phyloP scores from a whole-genome alignment of 371 early-diverging fungal genomes.

The Mortierella sp. region DNA sequence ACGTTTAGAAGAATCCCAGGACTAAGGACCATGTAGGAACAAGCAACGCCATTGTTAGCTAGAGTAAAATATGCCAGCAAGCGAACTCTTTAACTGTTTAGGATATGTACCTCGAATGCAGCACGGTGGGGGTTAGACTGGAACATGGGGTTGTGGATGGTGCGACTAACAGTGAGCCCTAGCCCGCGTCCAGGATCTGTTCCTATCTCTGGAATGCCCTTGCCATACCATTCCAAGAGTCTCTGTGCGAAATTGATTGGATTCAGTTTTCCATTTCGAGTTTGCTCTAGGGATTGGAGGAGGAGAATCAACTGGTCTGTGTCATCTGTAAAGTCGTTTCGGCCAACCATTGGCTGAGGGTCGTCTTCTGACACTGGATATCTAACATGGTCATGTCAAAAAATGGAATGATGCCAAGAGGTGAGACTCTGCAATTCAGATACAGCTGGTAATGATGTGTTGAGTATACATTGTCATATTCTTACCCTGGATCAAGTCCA shows the following conservation, averaged over 20 bases:
- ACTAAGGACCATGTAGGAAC: too few species aligned
- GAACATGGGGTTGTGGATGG: slow-evolving; percentile 61
- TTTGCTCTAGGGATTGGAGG: slow-evolving; percentile 62
- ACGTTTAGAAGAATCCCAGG: slow-evolving; percentile 41
- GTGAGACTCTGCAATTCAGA: background rate
- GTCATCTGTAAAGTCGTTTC: slow-evolving; percentile 76
- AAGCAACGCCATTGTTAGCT: too few species aligned
- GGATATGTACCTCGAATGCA: slow-evolving; percentile 58
- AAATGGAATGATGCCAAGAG: too few species aligned
- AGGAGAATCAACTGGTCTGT: slow-evolving; percentile 74
- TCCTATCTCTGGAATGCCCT: slow-evolving; percentile 64
- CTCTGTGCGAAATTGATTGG: slow-evolving; percentile 63
- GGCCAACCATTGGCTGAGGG: slow-evolving; percentile 50
- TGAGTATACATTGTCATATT: too few species aligned
- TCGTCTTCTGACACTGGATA: slow-evolving; percentile 55
- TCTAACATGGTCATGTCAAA: too few species aligned
- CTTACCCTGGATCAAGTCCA: slow-evolving; percentile 63
- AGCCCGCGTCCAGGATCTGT: slow-evolving; percentile 65
- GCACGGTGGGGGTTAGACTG: slow-evolving; percentile 50
- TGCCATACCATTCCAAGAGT: slow-evolving; percentile 59
- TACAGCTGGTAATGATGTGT: too few species aligned
- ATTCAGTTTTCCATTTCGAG: slow-evolving; percentile 62
- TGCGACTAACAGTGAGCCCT: slow-evolving; percentile 63
- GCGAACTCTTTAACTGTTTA: too few species aligned
- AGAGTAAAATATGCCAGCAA: too few species aligned